phyloP scores from a whole-genome alignment of 78 protist genomes.

The Thecamonas trahens region DNA sequence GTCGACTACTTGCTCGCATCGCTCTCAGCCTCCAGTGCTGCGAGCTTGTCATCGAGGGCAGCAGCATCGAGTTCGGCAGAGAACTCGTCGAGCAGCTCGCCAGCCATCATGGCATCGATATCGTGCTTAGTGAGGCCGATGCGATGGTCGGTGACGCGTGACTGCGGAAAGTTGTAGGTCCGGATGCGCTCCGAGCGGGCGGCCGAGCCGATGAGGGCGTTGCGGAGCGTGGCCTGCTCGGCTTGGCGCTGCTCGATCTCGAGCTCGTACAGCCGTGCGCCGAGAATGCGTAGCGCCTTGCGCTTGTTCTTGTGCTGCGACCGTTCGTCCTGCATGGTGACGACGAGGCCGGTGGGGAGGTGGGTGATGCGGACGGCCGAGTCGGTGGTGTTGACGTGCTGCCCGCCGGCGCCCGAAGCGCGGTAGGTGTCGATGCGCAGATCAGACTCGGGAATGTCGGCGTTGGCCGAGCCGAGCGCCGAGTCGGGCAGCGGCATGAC shows the following conservation, averaged over 20 bases:
- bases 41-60: too few species aligned
- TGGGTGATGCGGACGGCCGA: constrained; percentile 82
- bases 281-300: constrained; percentile 62
- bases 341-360: constrained; percentile 77
- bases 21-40: too few species aligned
- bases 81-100: constrained; percentile 24
- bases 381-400: constrained; percentile 88
- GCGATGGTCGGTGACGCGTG: constrained; percentile 87
- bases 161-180: constrained; percentile 78
- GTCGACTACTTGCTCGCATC: too few species aligned
- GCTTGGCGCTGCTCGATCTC: constrained; percentile 15
- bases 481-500: constrained; percentile 68
- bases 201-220: constrained; percentile 48
- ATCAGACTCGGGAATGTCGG: constrained; percentile 40
- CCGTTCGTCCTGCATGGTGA: constrained; percentile 71
- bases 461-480: constrained; percentile 2
- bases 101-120: constrained; percentile 23
- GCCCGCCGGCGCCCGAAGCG: constrained; percentile 89
- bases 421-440: constrained; percentile 48
- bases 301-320: constrained; percentile 64
- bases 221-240: constrained; percentile 19
- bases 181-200: constrained; percentile 60
- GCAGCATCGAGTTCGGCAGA: too few species aligned
- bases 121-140: constrained; percentile 22
- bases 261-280: constrained; percentile 43